Percentiles rank a stretch among this genome's conserved stretches.
These are phyloP conservation scores for Aspergillus hancockii DNA, from an alignment of 495 filamentous ascomycete genomes.

Conservation along the genomic window DNA sequence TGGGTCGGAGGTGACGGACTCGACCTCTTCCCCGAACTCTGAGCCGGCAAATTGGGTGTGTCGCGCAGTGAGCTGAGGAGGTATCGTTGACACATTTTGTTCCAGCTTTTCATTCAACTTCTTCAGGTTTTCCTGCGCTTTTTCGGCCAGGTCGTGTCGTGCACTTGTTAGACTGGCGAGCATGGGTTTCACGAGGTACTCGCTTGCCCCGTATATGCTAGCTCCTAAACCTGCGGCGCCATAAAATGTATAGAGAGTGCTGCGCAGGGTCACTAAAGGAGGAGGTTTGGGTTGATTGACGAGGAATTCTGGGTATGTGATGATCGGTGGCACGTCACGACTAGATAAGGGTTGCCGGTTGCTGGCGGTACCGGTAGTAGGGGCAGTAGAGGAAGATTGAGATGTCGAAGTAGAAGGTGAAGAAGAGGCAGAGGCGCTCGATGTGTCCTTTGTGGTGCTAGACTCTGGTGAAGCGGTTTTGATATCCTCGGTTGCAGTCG, in stretches of 20 bases:
- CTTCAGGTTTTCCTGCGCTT: slow-evolving; percentile 62
- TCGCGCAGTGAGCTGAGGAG: slow-evolving; percentile 40
- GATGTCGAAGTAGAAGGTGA: slow-evolving; percentile 21
- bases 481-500: slow-evolving; percentile 23
- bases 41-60: slow-evolving; percentile 38
- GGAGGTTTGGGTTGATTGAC: slow-evolving; percentile 62
- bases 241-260: slow-evolving; percentile 78
- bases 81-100: slow-evolving; percentile 63
- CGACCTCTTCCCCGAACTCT: slow-evolving; percentile 44
- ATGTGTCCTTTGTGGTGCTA: slow-evolving; percentile 13
- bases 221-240: slow-evolving; percentile 68
- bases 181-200: slow-evolving; percentile 84
- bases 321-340: slow-evolving; percentile 75
- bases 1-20: slow-evolving; percentile 60
- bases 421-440: slow-evolving; percentile 6
- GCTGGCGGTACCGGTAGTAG: slow-evolving; percentile 13
- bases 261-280: slow-evolving; percentile 74
- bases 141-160: slow-evolving; percentile 76
- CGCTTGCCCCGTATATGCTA: slow-evolving; percentile 76
- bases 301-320: slow-evolving; percentile 97
- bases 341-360: slow-evolving; percentile 25
- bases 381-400: slow-evolving; percentile 15
- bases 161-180: slow-evolving; percentile 67
- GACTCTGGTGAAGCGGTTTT: slow-evolving; percentile 18
- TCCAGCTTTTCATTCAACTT: slow-evolving; percentile 76